phyloP scores from a whole-genome alignment of 352 stramenopile genomes.

The Blastocystis sp. region DNA sequence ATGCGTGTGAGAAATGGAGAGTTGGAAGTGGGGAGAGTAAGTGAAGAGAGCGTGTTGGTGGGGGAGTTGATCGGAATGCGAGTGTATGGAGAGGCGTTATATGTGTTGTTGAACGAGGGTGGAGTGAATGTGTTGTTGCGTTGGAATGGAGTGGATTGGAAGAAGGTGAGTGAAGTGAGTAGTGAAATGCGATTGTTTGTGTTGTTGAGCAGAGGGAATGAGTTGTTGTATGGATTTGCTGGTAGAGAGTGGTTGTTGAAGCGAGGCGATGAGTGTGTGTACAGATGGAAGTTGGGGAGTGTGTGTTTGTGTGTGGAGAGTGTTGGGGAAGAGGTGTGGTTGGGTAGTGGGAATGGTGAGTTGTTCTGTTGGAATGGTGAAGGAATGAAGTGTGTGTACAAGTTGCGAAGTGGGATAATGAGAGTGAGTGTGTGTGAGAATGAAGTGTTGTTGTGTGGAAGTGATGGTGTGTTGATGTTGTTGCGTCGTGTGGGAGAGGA shows the following conservation, averaged over 20 bases:
- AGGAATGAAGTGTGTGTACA: neutral
- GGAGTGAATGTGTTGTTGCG: neutral
- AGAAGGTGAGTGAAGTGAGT: neutral
- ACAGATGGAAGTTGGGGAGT: neutral
- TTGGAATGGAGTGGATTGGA: neutral
- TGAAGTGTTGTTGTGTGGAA: neutral
- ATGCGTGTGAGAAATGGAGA: neutral
- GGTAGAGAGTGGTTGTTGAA: neutral
- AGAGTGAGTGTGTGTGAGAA: conserved; percentile 1
- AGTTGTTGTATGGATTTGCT: neutral
- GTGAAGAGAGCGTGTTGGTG: neutral
- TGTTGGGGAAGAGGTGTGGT: neutral
- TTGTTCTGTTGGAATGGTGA: neutral
- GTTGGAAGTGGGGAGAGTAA: neutral
- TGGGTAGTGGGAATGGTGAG: neutral
- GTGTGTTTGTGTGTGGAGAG: neutral
- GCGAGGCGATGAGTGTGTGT: neutral
- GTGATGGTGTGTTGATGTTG: neutral
- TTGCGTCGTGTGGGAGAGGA: neutral
- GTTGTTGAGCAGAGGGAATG: neutral
- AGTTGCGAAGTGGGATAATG: neutral
- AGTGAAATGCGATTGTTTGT: neutral
- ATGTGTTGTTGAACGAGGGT: neutral
- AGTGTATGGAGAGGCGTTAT: neutral
- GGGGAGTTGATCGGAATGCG: neutral